Evolutionary conservation across 192 early-diverging fungal genomes (phyloP), one percentile per base, ranked within the genome.

Genomic region (Podila verticillata): DNA sequence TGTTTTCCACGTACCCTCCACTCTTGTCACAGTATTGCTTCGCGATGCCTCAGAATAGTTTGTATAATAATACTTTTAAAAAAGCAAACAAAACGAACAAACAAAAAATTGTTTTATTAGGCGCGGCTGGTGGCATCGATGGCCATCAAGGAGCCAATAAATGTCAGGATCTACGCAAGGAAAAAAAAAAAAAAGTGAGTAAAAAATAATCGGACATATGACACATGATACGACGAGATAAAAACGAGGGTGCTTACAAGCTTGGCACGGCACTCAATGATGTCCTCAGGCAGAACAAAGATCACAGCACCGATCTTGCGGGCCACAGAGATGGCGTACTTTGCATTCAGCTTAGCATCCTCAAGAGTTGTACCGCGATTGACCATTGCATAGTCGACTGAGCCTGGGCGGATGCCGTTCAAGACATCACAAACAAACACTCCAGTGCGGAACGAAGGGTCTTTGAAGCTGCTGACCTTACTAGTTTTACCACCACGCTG

Each of bases 251-350:
- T 34, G 81, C 71, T 83, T 87, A 95, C 94, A 93, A 98, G 95
- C 85, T 98, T 98, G 57, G 95, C 90, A 85, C 96, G 94, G 72
- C 97, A 95, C 83, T 98, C 98, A 66, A 97, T 93, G 84, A 99
- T 99, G 87, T 99, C 97, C 88, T 99, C 97, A 13, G 97, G 97
- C 49, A 98, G 88, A 61, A 98, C 89, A 86, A 99, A 99, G 81
- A 99, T 99, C 36, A 96, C 97, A 17, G 98, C 97, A 24, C 98
- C 98, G 61, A 99, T 87, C 86, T 99, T 99, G 83, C 98, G 91
- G 24, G 98, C 98, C 88, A 98, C 96, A 7, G 96, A 97, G 63
- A 99, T 98, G 57, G 97, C 96, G 63, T 97, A 95, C 83, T 96
- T 95, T 56, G 96, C 95, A 72, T 98, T 99, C 73, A 95, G 74